Evolutionary conservation across 495 filamentous ascomycete species (phyloP).

Genomic region (Hyaloscypha variabilis): DNA sequence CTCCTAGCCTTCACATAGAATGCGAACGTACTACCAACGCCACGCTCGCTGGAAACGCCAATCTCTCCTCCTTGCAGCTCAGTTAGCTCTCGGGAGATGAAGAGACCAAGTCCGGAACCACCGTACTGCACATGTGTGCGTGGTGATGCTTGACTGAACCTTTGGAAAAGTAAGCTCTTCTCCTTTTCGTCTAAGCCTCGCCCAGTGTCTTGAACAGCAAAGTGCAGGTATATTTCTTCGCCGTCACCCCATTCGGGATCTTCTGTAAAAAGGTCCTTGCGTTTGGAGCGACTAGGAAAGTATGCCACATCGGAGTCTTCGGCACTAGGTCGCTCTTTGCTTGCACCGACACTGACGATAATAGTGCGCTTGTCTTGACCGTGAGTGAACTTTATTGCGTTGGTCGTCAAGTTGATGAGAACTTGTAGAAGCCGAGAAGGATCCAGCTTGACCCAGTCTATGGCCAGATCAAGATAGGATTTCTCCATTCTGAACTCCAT

Average conservation of each 20-base stretch:
- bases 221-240: constrained; percentile 68
- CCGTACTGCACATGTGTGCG: constrained; percentile 81
- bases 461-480: constrained; percentile 59
- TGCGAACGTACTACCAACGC: constrained; percentile 78
- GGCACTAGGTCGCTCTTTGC: constrained; percentile 51
- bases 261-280: constrained; percentile 53
- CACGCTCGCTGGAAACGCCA: constrained; percentile 71
- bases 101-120: constrained; percentile 80
- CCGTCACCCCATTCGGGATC: constrained; percentile 69
- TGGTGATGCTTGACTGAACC: constrained; percentile 78
- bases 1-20: constrained; percentile 66
- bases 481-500: constrained; percentile 69
- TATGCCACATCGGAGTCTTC: constrained; percentile 45
- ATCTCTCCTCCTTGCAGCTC: constrained; percentile 86
- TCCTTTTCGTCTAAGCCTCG: constrained; percentile 74
- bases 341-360: constrained; percentile 70
- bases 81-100: constrained; percentile 76
- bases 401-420: constrained; percentile 75
- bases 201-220: constrained; percentile 79
- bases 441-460: constrained; percentile 81
- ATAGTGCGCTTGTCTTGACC: constrained; percentile 61
- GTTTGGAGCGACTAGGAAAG: constrained; percentile 56
- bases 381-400: constrained; percentile 82
- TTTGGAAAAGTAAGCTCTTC: constrained; percentile 74
- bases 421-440: constrained; percentile 79